Percentiles rank a stretch among this genome's conserved stretches.
phyloP scores from a whole-genome alignment of 192 early-diverging fungal species.

The Lobulomyces angularis region DNA sequence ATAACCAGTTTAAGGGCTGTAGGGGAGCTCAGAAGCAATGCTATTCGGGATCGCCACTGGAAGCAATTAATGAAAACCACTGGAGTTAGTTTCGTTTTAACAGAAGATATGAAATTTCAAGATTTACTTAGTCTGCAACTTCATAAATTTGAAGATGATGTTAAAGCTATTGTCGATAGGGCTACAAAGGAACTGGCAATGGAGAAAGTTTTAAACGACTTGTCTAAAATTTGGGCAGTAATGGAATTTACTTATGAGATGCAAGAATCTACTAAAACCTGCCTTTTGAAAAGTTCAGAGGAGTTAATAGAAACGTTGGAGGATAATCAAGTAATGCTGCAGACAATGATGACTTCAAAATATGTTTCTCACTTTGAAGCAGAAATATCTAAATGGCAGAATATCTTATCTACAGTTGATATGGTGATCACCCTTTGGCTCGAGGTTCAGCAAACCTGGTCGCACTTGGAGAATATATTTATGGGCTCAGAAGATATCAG shows the following conservation, averaged over 20 bases:
- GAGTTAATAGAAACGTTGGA: constrained; percentile 53
- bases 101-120: constrained; percentile 55
- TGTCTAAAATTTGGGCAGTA: constrained; percentile 43
- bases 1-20: constrained; percentile 49
- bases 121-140: constrained; percentile 48
- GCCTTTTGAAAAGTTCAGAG: constrained; percentile 40
- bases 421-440: constrained; percentile 43
- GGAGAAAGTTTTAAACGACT: constrained; percentile 57
- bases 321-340: constrained; percentile 58
- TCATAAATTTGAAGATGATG: constrained; percentile 55
- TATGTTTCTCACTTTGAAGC: constrained; percentile 52
- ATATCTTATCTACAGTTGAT: constrained; percentile 44
- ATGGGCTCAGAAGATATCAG: constrained; percentile 55
- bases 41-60: constrained; percentile 56
- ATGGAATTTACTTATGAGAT: constrained; percentile 58
- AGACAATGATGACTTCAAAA: constrained; percentile 55
- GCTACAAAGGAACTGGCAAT: constrained; percentile 53
- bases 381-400: constrained; percentile 55
- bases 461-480: constrained; percentile 54
- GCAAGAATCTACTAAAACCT: constrained; percentile 38
- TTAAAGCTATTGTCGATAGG: constrained; percentile 51
- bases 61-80: constrained; percentile 60
- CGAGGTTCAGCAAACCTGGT: constrained; percentile 57
- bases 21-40: constrained; percentile 47
- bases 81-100: constrained; percentile 51